Percentiles rank a stretch among this genome's conserved stretches.
These are phyloP conservation scores for Diutina mesorugosa DNA, from an alignment of 1,139 yeast genomes.

Conservation along the genomic window DNA sequence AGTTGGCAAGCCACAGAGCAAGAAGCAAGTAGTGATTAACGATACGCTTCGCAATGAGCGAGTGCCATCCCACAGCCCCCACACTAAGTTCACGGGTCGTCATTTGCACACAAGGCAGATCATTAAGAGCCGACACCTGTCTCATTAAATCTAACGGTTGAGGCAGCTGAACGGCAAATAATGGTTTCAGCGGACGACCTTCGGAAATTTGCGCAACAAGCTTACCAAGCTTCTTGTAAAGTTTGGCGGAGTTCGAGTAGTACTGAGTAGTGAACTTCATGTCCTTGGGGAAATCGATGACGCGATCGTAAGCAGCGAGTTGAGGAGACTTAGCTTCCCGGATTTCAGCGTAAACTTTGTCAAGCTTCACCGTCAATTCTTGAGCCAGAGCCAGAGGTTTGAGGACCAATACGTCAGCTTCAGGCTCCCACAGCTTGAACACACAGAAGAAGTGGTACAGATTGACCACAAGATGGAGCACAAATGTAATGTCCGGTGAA, in stretches of 20 bases:
- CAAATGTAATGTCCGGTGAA: conserved; percentile 48
- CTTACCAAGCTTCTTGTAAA: conserved; percentile 42
- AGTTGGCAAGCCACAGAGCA: conserved; percentile 61
- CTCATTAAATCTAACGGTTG: conserved; percentile 31
- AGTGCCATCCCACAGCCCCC: conserved; percentile 86
- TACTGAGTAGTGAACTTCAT: conserved; percentile 40
- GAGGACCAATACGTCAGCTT: conserved; percentile 42
- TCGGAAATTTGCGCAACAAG: conserved; percentile 47
- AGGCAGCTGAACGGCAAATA: conserved; percentile 69
- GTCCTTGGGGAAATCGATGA: conserved; percentile 38
- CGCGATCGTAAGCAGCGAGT: conserved; percentile 25
- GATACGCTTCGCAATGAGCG: conserved; percentile 51
- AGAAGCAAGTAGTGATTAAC: conserved; percentile 62
- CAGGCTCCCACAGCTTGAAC: conserved; percentile 52
- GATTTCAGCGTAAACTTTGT: conserved; percentile 41
- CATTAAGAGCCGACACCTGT: conserved; percentile 30
- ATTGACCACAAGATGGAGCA: conserved; percentile 63
- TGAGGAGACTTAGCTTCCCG: conserved; percentile 34
- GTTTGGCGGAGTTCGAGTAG: conserved; percentile 35
- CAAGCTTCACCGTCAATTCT: conserved; percentile 40
- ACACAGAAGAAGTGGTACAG: conserved; percentile 66
- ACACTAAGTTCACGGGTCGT: conserved; percentile 40
- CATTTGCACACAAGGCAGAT: conserved; percentile 57
- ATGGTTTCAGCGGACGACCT: conserved; percentile 53
- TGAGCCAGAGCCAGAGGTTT: conserved; percentile 65